Percentiles rank a stretch among this genome's conserved stretches.
Conservation (phyloP, 2,329 filamentous ascomycete genomes). For the Microsporum canis region DNA sequence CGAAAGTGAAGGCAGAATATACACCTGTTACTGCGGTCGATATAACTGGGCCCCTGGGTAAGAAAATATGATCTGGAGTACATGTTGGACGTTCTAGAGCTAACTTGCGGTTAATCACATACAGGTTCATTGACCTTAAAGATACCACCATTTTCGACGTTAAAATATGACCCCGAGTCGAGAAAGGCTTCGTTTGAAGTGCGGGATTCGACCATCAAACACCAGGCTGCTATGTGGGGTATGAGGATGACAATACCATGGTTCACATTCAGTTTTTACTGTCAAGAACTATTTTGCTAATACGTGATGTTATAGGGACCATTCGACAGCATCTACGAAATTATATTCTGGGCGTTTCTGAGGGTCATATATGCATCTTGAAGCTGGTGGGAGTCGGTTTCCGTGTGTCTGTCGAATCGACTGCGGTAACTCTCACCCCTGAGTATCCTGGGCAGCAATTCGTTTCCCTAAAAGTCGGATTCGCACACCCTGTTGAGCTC, state of each 20-base stretch:
- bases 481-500: slow-evolving; percentile 89
- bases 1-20: slow-evolving; percentile 50
- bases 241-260: slow-evolving; percentile 17
- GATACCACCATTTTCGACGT: slow-evolving; percentile 65
- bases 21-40: slow-evolving; percentile 54
- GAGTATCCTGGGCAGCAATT: slow-evolving; percentile 76
- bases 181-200: slow-evolving; percentile 59
- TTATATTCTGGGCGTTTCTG: slow-evolving; percentile 84
- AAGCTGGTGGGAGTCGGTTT: slow-evolving; percentile 93
- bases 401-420: slow-evolving; percentile 72
- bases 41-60: slow-evolving; percentile 71
- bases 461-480: slow-evolving; percentile 88
- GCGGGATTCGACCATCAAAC: slow-evolving; percentile 53
- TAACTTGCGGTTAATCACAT: slow-evolving; percentile 2
- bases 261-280: neutral
- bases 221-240: slow-evolving; percentile 97
- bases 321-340: slow-evolving; percentile 82
- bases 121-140: slow-evolving; percentile 62
- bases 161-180: slow-evolving; percentile 54
- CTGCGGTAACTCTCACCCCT: slow-evolving; percentile 52
- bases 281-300: neutral
- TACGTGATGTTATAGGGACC: slow-evolving; percentile 50
- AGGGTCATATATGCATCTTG: slow-evolving; percentile 89
- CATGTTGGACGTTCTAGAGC: neutral
- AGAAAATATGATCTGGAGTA: slow-evolving; percentile 15